Evolutionary conservation across 2,329 filamentous ascomycete genomes (phyloP).

Genomic region (Talaromyces sp.): DNA sequence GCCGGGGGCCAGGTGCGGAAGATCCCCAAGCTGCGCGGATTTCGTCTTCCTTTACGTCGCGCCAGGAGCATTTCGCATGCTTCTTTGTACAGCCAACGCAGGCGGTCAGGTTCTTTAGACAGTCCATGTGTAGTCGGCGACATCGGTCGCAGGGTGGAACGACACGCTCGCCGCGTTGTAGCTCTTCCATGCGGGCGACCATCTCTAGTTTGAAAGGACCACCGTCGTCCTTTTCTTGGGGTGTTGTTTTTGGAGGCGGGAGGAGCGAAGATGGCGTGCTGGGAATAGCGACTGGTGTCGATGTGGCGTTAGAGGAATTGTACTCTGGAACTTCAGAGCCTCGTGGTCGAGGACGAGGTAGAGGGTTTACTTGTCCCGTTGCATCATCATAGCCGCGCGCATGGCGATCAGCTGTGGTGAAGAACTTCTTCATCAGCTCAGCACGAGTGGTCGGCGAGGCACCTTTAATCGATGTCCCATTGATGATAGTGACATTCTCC

Average conservation of each 20-base stretch:
- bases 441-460: conserved; percentile 59
- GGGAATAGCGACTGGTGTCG: conserved; percentile 57
- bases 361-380: conserved; percentile 28
- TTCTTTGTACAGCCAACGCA: conserved; percentile 89
- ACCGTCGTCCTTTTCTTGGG: conserved; percentile 58
- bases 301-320: conserved; percentile 44
- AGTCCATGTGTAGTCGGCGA: conserved; percentile 76
- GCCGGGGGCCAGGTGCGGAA: neutral
- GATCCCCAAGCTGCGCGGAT: conserved; percentile 36
- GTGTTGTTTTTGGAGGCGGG: conserved; percentile 50
- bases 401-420: conserved; percentile 60
- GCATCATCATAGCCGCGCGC: conserved; percentile 42
- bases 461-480: conserved; percentile 53
- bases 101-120: conserved; percentile 81
- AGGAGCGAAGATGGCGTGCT: conserved; percentile 57
- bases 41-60: conserved; percentile 75
- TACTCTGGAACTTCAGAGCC: conserved; percentile 41
- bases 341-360: conserved; percentile 35
- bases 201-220: conserved; percentile 67
- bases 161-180: conserved; percentile 73
- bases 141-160: conserved; percentile 84
- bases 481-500: conserved; percentile 53
- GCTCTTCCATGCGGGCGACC: conserved; percentile 72
- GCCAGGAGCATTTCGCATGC: conserved; percentile 87
- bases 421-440: conserved; percentile 66